Evolutionary conservation across 75 land plant genomes (phyloP), one percentile per base, ranked within the genome.

Genomic region (Cunninghamia lanceolata): DNA sequence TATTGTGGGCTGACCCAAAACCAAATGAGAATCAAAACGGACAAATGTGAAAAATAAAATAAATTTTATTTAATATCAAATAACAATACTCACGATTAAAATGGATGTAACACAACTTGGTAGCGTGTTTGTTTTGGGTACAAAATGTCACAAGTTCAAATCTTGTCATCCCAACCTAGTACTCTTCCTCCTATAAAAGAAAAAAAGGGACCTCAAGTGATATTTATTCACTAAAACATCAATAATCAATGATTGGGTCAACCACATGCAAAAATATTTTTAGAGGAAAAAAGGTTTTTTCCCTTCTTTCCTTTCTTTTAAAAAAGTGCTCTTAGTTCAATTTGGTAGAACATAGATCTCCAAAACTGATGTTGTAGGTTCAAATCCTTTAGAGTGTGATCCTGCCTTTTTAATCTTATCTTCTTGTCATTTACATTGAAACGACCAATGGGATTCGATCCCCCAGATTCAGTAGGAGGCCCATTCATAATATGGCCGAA

Each of bases 361-460:
- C 43, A 85, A 73, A 85, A 85, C 86, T 85, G 17, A 85, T 85
- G 86, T 68, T 8, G 2, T 71, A 85, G 83, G 83, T 85, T 85
- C 86, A 85, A 85, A 73, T 85, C 86, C 80, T 85, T 25, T 16
- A 85, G 21, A 73, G 78, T 16, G 86, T 73, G 83, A 84, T 52
- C 25, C 63, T 47, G 53, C 1, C 14, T 13, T 11, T 39, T 35
- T 36, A 4, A 5, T 40, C 46, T 39, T 36, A 17, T 40, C 32
- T 30, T 68, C 1, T 68, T n/a, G 68, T 77, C 17, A 78, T 40
- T 76, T 76, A 16, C 34, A 36, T 21, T 78, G 35, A 19, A 78
- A 78, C 7, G 17, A 35, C 35, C 39, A 34, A 78, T 78, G 35
- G 43, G 35, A 35, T 14, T 15, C 14, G 7, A 78, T 34, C 38